Evolutionary conservation across 768 basidiomycete genomes (phyloP).

Genomic region (Hericium rajendrae): DNA sequence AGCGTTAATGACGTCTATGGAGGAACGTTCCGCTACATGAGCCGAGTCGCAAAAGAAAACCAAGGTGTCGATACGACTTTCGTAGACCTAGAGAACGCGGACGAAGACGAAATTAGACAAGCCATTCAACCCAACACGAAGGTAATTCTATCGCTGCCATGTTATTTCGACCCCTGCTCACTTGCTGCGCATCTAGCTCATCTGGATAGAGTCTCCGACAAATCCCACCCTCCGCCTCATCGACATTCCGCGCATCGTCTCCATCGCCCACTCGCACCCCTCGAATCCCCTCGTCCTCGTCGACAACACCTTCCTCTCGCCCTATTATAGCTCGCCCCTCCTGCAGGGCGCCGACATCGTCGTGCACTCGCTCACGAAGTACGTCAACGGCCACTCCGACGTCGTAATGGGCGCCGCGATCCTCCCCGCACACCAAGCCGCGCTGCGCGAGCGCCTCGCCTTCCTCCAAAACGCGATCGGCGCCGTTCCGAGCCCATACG

Average conservation of each 20-base stretch:
- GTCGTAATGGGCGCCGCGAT: constrained; percentile 84
- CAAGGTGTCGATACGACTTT: constrained; percentile 70
- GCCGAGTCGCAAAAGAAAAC: constrained; percentile 48
- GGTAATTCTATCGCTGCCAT: constrained; percentile 27
- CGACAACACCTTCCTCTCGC: constrained; percentile 92
- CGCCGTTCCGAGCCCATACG: constrained; percentile 76
- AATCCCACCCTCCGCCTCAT: constrained; percentile 89
- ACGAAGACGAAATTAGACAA: constrained; percentile 53
- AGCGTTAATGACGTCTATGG: constrained; percentile 93
- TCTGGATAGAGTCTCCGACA: constrained; percentile 94
- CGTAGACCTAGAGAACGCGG: constrained; percentile 64
- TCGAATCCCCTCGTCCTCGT: constrained; percentile 72
- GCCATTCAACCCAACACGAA: constrained; percentile 74
- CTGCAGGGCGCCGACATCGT: constrained; percentile 80
- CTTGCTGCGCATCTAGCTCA: constrained; percentile 38
- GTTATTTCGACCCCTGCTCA: background rate
- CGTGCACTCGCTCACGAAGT: constrained; percentile 79
- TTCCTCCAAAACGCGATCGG: constrained; percentile 90
- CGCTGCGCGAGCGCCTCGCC: constrained; percentile 46
- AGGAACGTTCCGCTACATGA: constrained; percentile 83
- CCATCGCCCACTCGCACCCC: constrained; percentile 53
- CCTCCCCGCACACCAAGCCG: constrained; percentile 45
- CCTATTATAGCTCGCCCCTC: constrained; percentile 84
- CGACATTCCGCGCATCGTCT: constrained; percentile 63
- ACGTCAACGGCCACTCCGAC: constrained; percentile 90